Evolutionary conservation across 768 basidiomycete genomes (phyloP).

Genomic region (Boletus barrowsii): DNA sequence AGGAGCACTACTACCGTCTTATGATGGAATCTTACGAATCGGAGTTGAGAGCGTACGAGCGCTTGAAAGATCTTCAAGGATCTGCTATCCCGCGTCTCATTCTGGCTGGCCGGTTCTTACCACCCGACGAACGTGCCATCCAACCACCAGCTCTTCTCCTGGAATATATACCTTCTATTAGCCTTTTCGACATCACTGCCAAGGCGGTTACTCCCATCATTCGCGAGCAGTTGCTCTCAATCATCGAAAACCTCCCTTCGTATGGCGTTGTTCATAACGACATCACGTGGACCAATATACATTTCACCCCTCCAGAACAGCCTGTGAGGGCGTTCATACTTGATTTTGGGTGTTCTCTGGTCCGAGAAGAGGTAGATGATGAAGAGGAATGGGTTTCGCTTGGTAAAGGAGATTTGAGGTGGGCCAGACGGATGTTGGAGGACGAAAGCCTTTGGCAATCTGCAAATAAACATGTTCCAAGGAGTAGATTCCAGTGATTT

Average conservation of each 20-base stretch:
- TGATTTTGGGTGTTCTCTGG: not conserved
- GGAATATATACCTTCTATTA: slow-evolving; percentile 7
- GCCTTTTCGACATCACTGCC: not conserved
- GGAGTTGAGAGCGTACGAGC: not conserved
- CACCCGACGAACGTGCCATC: not conserved
- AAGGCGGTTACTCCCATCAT: not conserved
- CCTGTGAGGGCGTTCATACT: not conserved
- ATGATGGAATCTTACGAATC: not conserved
- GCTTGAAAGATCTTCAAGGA: slow-evolving; percentile 1
- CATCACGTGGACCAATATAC: not conserved
- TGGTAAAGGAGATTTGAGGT: too few species aligned
- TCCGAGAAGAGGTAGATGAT: too few species aligned
- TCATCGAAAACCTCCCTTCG: not conserved
- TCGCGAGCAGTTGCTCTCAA: not conserved
- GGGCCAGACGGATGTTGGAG: too few species aligned
- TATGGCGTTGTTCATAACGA: slow-evolving; percentile 3
- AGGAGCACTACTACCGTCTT: not conserved
- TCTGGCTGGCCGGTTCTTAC: not conserved
- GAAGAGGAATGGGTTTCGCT: too few species aligned
- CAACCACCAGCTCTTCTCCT: not conserved
- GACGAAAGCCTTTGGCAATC: too few species aligned
- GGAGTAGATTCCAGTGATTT: too few species aligned
- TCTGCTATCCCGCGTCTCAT: not conserved
- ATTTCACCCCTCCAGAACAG: not conserved
- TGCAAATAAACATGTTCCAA: too few species aligned